A percentile compares a stretch with the other conserved stretches of the same genome.
Evolutionary conservation across 2,329 filamentous ascomycete genomes (phyloP).

Genomic region (Cladosporium sp.): DNA sequence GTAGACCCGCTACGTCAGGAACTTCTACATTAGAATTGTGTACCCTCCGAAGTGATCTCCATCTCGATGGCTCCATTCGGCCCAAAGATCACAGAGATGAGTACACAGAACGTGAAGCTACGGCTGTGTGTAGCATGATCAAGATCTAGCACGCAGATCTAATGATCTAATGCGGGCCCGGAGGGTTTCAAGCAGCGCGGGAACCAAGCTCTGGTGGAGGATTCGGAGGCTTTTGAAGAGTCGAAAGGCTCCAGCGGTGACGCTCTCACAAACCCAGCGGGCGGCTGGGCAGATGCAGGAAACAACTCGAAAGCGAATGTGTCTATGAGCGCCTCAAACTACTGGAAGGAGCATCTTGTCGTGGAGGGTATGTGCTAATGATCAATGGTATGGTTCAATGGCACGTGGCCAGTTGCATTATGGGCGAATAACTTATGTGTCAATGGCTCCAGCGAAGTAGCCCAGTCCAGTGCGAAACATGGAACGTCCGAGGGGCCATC

Average conservation of each 20-base stretch:
- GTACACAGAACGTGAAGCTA: neutral
- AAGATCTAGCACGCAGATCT: neutral
- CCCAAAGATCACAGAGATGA: neutral
- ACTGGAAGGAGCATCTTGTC: neutral
- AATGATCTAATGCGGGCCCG: neutral
- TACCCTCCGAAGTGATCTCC: slow-evolving; percentile 1
- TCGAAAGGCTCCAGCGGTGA: neutral
- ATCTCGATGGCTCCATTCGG: neutral
- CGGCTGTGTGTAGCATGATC: neutral
- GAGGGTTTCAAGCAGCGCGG: neutral
- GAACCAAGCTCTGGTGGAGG: neutral
- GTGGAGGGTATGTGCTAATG: neutral
- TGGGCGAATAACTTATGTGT: neutral
- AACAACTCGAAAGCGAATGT: neutral
- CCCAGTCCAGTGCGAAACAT: neutral
- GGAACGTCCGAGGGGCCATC: neutral
- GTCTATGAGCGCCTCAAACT: neutral
- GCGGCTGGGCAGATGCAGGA: neutral
- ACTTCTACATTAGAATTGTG: neutral
- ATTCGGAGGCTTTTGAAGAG: neutral
- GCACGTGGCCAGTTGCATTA: neutral
- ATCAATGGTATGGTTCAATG: neutral
- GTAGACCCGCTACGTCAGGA: neutral
- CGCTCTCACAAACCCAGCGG: neutral
- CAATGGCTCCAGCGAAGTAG: neutral